These are phyloP conservation scores for Chenopodium formosanum DNA, from an alignment of 148 eudicot genomes.

Conservation along the genomic window DNA sequence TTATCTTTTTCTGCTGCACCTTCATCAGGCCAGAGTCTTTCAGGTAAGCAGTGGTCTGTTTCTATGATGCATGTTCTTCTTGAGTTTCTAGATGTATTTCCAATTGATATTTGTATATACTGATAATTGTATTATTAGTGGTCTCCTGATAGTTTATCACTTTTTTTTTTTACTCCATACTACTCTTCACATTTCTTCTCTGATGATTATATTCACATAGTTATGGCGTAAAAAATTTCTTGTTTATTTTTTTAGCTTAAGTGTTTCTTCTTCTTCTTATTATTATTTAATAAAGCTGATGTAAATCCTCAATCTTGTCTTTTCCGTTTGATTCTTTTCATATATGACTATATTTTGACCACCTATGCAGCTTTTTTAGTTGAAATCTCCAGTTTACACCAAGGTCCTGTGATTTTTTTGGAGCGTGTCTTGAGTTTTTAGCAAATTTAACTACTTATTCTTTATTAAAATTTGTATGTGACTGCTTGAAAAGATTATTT, in stretches of 20 bases:
- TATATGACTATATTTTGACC: background rate
- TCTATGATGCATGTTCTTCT: background rate
- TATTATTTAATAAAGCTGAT: background rate
- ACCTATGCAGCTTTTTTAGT: background rate
- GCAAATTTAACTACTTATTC: too few relatives aligned
- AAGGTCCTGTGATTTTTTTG: background rate
- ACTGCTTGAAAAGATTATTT: too few relatives aligned
- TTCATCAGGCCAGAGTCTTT: conserved; percentile 29
- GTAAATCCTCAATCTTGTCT: background rate
- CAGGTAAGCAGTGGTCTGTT: conserved; percentile 41
- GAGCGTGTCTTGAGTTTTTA: background rate
- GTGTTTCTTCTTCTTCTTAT: too few relatives aligned
- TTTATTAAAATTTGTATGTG: background rate
- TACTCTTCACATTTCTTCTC: too few relatives aligned
- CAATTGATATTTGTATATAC: too few relatives aligned
- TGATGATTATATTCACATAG: too few relatives aligned
- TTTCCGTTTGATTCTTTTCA: background rate
- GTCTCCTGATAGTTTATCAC: background rate
- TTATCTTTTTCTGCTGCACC: conserved; percentile 32
- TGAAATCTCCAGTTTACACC: background rate
- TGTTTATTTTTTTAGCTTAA: too few relatives aligned
- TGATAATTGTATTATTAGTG: too few relatives aligned
- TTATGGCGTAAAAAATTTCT: too few relatives aligned
- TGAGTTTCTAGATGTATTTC: background rate
- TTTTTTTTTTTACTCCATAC: too few relatives aligned